Conservation (phyloP, 2,329 filamentous ascomycete species). For the Alternaria metachromatica region DNA sequence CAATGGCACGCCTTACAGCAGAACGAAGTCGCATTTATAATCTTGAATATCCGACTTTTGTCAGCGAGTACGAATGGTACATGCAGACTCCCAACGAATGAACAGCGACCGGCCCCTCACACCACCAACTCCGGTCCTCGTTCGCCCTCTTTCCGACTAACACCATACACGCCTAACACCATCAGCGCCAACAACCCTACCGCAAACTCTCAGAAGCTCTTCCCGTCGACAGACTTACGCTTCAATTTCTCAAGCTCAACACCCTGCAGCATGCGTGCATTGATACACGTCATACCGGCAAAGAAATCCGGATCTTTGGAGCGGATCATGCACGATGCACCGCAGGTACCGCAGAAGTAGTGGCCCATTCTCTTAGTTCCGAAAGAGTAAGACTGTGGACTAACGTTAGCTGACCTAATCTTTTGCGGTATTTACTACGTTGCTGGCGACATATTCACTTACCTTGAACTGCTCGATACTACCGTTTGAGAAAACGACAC, state of each 20-base stretch:
- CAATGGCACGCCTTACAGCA: not conserved
- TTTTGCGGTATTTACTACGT: not conserved
- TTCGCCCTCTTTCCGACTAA: not conserved
- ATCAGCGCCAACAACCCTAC: not conserved
- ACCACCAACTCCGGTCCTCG: not conserved
- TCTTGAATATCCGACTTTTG: not conserved
- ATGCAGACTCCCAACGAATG: not conserved
- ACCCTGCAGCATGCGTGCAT: constrained; percentile 37
- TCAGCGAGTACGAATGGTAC: not conserved
- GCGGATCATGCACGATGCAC: constrained; percentile 31
- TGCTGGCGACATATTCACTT: not conserved
- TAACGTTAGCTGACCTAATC: not conserved
- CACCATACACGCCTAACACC: not conserved
- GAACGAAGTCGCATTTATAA: not conserved
- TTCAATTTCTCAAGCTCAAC: constrained; percentile 36
- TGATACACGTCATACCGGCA: constrained; percentile 29
- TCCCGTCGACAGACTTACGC: constrained; percentile 33
- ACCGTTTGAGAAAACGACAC: constrained; percentile 29
- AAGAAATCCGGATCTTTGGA: constrained; percentile 23
- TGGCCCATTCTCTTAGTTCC: constrained; percentile 23
- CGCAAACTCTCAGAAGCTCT: constrained; percentile 17
- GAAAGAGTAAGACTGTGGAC: constrained; percentile 37
- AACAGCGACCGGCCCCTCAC: not conserved
- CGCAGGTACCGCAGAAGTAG: constrained; percentile 43
- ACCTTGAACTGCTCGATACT: constrained; percentile 24